Base-by-base conservation (phyloP, 1,284 basidiomycete genomes). In the Schizophyllum commune region DNA sequence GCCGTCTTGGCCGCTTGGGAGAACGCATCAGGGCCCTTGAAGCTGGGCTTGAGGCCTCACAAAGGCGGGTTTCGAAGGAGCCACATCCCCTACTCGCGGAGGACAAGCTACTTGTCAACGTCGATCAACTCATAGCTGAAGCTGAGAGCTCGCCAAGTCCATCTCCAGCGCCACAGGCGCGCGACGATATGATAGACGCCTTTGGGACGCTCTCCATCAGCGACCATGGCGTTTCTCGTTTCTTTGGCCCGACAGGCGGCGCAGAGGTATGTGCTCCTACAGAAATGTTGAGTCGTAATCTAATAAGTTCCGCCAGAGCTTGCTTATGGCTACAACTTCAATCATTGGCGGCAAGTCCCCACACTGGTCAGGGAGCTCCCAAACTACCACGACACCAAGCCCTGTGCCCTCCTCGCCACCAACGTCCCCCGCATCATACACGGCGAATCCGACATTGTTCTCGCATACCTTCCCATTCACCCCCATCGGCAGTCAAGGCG, bases 21-120 rank as follows among this genome's bases (percentile, higher is more conserved):
- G 76, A 80, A 9, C 81, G 88, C 13, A 84, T 90, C 61, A 79
- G 83, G 56, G 77, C 82, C 64, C 82, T 90, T 1, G 88, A 90
- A 71, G 85, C 86, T 57, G 88, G 86, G 0, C 76, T 90, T 1
- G 73, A 79, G 4, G 65, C 73, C 52, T 72, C 78, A 5, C 72
- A 78, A 61, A 74, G 79, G 63, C 60, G 63, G 3, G 62, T 58
- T 21, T 83, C 82, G 3, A 71, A 74, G 2, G 81, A 83, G 52
- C 77, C 80, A 4, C 88, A 91, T 67, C 86, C 85, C 0, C 78
- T 91, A 6, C 78, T 91, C 9, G 71, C 67, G 56, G 72, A 72
- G 4, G 74, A 75, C 4, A 72, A 75, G 8, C 53, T 55, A 21
- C 20, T 21, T 27, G 13, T 13, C 15, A 19, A 55, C 11, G 53